Conservation (phyloP, 2,329 filamentous ascomycete genomes). For the Stachybotrys elegans region DNA sequence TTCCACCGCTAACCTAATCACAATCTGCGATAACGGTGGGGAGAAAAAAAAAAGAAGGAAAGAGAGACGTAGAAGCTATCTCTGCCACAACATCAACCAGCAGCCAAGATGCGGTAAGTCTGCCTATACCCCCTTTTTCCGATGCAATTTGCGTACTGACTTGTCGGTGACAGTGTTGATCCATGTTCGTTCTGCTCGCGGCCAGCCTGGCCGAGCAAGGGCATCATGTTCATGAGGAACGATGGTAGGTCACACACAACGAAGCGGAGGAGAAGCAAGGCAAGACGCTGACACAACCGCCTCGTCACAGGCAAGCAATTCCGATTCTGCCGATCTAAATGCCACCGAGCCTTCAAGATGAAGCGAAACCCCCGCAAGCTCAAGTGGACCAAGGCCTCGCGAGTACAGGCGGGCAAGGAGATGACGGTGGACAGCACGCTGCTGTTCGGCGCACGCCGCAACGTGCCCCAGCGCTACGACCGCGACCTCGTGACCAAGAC, state of each 20-base stretch:
- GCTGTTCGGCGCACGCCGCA: conserved; percentile 86
- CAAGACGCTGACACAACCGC: neutral
- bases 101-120: no score
- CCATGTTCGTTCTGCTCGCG: conserved; percentile 42
- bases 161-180: conserved; percentile 36
- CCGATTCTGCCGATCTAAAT: conserved; percentile 56
- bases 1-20: no score
- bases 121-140: no score
- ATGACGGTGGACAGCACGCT: conserved; percentile 94
- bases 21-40: no score
- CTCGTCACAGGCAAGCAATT: conserved; percentile 37
- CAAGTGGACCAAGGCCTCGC: conserved; percentile 95
- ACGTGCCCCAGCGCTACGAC: conserved; percentile 94
- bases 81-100: no score
- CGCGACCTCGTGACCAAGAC: conserved; percentile 84
- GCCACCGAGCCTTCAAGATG: conserved; percentile 81
- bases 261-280: neutral
- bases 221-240: conserved; percentile 47
- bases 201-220: conserved; percentile 51
- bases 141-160: no score
- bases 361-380: conserved; percentile 96
- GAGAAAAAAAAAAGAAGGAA: no score
- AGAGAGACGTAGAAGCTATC: no score
- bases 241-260: conserved; percentile 28
- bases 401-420: conserved; percentile 71